Base-by-base conservation (phyloP, 495 filamentous ascomycete species). In the Apodospora peruviana region DNA sequence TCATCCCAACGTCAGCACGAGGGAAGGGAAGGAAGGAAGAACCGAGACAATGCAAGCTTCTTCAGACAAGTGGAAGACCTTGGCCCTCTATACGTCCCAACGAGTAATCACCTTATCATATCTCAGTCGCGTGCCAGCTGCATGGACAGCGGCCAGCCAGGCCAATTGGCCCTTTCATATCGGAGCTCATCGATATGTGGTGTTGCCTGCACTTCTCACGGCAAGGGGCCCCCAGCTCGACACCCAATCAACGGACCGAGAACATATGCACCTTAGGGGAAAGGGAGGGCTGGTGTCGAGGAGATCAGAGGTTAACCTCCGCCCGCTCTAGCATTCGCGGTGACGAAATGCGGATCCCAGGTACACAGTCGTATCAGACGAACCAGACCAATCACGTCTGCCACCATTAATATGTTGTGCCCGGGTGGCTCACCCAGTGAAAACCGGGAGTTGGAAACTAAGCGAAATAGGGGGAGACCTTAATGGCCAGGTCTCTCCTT, bases 41-140 rank as follows among this genome's bases (percentile, higher is more conserved):
- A 43, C 18, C 27, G 25, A 45, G 39, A 42, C 2, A 20, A 37
- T 39, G 22, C 4, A 43, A 17, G 9, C n/a, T n/a, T n/a, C n/a
- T n/a, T n/a, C n/a, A 25, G 14, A 25, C 1, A 21, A 14, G 7
- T 21, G 14, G 12, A 17, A 43, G 16, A 22, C 9, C 11, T 43
- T 43, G 10, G 9, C 25, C 43, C 22, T 45, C 43, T 45, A 32
- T 32, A 32, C 27, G 27, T 32, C 7, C 27, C 14, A 32, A 32
- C 27, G 27, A 32, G 27, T 32, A 45, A 45, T 45, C 43, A 45
- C 14, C 36, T 40, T 38, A 20, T 22, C 27, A 40, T 10, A n/a
- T 18, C 8, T 18, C 37, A 40, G 37, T 40, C 37, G 37, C 37
- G 37, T 40, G 37, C 37, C 37, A 7, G 37, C 37, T 18, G 9